Conservation (phyloP, 2,329 filamentous ascomycete genomes). For the Cordyceps javanica region DNA sequence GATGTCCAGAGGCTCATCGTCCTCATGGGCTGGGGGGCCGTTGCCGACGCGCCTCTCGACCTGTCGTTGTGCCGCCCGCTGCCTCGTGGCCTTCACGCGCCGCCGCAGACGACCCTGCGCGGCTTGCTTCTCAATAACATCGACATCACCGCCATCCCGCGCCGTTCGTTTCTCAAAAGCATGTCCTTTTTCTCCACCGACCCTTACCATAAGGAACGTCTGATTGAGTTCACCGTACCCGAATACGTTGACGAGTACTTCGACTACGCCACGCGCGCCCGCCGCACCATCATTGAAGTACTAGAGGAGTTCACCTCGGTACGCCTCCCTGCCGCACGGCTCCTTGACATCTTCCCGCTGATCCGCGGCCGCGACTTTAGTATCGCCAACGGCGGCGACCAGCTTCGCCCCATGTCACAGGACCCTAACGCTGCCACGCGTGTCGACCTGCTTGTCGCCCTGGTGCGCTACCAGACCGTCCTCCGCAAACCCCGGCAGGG, state of each 20-base stretch:
- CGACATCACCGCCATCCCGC: constrained; percentile 85
- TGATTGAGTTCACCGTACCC: constrained; percentile 76
- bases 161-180: constrained; percentile 75
- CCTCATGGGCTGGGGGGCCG: constrained; percentile 68
- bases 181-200: constrained; percentile 71
- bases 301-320: constrained; percentile 85
- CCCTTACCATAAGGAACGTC: constrained; percentile 67
- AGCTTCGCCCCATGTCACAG: constrained; percentile 21
- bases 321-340: constrained; percentile 68
- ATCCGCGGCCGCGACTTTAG: constrained; percentile 92
- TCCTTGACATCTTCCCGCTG: constrained; percentile 67
- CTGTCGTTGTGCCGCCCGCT: constrained; percentile 34
- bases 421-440: constrained; percentile 26
- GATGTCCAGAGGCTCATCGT: constrained; percentile 76
- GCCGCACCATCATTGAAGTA: constrained; percentile 86
- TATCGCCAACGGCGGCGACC: constrained; percentile 66
- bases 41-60: constrained; percentile 65
- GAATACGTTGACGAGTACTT: constrained; percentile 85
- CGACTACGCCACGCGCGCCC: constrained; percentile 88
- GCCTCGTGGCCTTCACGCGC: constrained; percentile 29
- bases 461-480: constrained; percentile 87
- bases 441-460: constrained; percentile 72
- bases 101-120: constrained; percentile 56
- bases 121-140: constrained; percentile 74
- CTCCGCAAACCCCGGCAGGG: constrained; percentile 79